A percentile compares a stretch with the other conserved stretches of the same genome.
phyloP scores from a whole-genome alignment of 202 grass and related monocot genomes.

The Setaria italica region DNA sequence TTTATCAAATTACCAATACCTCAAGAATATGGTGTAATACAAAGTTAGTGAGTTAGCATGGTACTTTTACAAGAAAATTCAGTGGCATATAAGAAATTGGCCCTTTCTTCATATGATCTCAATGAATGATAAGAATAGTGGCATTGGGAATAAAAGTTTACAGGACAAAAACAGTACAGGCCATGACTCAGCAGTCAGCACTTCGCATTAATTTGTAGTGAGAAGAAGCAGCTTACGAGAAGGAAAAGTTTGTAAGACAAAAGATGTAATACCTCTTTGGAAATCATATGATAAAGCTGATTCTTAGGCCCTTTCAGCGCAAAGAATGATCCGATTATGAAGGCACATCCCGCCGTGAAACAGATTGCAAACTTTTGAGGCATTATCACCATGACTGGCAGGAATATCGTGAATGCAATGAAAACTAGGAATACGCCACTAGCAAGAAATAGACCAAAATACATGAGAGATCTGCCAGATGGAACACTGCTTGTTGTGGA shows the following conservation, averaged over 20 bases:
- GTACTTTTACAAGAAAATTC: not conserved
- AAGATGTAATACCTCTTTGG: constrained; percentile 73
- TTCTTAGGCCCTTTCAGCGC: constrained; percentile 90
- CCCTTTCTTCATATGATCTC: not conserved
- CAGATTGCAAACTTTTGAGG: constrained; percentile 97
- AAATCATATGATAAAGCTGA: constrained; percentile 94
- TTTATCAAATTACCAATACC: constrained; percentile 8
- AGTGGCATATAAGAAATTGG: not conserved
- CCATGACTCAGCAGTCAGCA: not conserved
- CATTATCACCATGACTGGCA: constrained; percentile 93
- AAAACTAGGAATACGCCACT: constrained; percentile 91
- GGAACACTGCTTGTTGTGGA: constrained; percentile 81
- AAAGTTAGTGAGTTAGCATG: constrained; percentile 7
- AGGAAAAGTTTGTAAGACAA: not conserved
- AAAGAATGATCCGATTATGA: constrained; percentile 97
- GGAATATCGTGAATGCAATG: constrained; percentile 94
- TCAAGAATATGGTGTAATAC: constrained; percentile 2
- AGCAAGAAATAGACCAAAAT: constrained; percentile 87
- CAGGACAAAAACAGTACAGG: constrained; percentile 14
- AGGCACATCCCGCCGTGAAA: constrained; percentile 89
- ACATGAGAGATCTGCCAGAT: constrained; percentile 88
- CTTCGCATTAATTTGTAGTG: not conserved
- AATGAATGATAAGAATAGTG: constrained; percentile 12
- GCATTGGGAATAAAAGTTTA: constrained; percentile 9
- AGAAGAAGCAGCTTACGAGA: not conserved